Evolutionary conservation across 352 stramenopile genomes (phyloP).

Genomic region (Phytopythium oedochilum): DNA sequence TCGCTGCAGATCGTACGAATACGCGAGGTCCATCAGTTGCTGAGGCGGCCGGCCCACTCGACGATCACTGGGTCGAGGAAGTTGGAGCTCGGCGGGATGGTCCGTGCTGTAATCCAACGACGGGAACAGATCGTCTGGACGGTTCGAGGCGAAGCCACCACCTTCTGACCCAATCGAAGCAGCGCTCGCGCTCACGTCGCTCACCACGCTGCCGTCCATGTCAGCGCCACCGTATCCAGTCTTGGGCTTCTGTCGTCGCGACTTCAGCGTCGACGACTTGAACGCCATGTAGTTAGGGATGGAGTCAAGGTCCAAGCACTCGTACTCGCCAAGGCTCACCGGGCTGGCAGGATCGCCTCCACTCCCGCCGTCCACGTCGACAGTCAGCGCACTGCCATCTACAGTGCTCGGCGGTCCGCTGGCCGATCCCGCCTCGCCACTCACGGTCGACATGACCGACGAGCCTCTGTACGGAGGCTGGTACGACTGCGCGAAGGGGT

Average conservation of each 20-base stretch:
- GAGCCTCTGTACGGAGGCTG: slow-evolving; percentile 19
- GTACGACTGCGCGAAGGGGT: slow-evolving; percentile 60
- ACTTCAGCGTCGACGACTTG: slow-evolving; percentile 36
- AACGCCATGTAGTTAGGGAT: slow-evolving; percentile 74
- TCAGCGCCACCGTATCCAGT: not conserved
- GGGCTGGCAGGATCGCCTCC: slow-evolving; percentile 32
- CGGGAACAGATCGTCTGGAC: slow-evolving; percentile 24
- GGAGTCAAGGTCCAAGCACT: slow-evolving; percentile 67
- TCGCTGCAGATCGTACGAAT: slow-evolving; percentile 63
- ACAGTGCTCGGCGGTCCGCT: not conserved
- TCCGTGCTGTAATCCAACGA: slow-evolving; percentile 10
- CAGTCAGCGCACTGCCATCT: not conserved
- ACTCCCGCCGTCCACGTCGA: slow-evolving; percentile 6
- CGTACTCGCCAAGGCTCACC: slow-evolving; percentile 59
- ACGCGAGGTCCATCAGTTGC: slow-evolving; percentile 55
- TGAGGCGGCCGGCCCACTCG: slow-evolving; percentile 9
- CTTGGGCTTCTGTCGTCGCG: slow-evolving; percentile 13
- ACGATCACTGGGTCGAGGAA: not conserved
- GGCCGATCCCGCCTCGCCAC: not conserved
- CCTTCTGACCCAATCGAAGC: slow-evolving; percentile 15
- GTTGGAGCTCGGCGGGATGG: not conserved
- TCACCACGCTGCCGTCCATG: slow-evolving; percentile 12
- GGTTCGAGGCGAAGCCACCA: slow-evolving; percentile 1
- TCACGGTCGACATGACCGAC: slow-evolving; percentile 27
- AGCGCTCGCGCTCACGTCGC: slow-evolving; percentile 17